Base-by-base conservation (phyloP, 768 basidiomycete genomes). In the Leccinum olivaceopallidum region DNA sequence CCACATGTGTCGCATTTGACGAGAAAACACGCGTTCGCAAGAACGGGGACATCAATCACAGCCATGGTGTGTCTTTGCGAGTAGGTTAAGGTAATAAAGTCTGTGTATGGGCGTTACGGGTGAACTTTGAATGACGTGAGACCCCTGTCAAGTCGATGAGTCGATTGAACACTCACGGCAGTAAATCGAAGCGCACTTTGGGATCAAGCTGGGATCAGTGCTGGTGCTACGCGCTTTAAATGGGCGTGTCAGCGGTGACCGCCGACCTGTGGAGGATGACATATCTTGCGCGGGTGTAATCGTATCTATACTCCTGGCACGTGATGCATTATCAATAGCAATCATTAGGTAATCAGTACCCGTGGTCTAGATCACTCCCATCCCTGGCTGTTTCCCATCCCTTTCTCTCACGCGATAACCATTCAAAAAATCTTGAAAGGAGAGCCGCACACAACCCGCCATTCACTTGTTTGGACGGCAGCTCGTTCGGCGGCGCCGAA, bases 381-480 rank as follows among this genome's bases (percentile, higher is more conserved):
- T 53, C 34, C 42, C 24, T 44, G 16, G 16, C 37, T 42, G 4
- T 50, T 34, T 4, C 24, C 56, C 59, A 48, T 55, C 47, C 50
- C 60, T 61, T 59, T 63, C 71, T 37, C 68, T 64, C 48, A 67
- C 48, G 39, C 39, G 13, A 70, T 60, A 16, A 79, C 77, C 18
- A 63, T 67, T 24, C 72, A 16, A 75, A 20, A 20, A 94, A 72
- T 61, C 90, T 76, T 60, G 42, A 74, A 94, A 94, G 48, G 87
- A 78, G 30, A 89, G 88, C 39, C 94, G 79, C 37, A 94, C 88
- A 70, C 87, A 88, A 24, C 82, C 77, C 20, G 87, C 85, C 70
- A 80, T 84, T 30, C 79, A 75, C 16, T 84, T 85, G 59, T 83
- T 85, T 16, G 90, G 89, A 58, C 86, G 77, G 75, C 91, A 92